A percentile compares a stretch with the other conserved stretches of the same genome.
phyloP scores from a whole-genome alignment of 1,284 basidiomycete genomes.

The Garcileccinum viscosum region DNA sequence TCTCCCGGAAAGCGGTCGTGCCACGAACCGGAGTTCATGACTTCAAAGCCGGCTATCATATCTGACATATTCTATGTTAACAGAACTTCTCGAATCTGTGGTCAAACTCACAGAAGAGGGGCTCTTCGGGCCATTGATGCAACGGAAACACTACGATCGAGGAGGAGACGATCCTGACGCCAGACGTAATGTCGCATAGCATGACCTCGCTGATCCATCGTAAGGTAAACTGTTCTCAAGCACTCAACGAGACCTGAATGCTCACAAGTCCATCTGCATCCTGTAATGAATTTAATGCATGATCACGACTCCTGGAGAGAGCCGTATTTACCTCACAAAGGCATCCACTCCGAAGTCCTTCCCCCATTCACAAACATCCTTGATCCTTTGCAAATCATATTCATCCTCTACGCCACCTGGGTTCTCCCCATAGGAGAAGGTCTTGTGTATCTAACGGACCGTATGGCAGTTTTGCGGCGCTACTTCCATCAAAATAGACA shows the following conservation, averaged over 20 bases:
- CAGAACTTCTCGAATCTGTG: background rate
- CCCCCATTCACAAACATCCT: constrained; percentile 45
- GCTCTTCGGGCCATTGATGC: background rate
- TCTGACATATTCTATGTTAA: background rate
- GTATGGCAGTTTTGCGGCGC: constrained; percentile 41
- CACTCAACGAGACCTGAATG: background rate
- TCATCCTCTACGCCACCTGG: constrained; percentile 25
- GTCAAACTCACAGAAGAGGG: constrained; percentile 10
- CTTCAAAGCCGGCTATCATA: constrained; percentile 13
- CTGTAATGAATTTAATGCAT: constrained; percentile 23
- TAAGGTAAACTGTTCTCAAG: background rate
- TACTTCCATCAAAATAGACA: constrained; percentile 51
- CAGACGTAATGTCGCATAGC: constrained; percentile 52
- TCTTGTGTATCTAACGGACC: constrained; percentile 50
- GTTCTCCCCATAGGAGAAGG: constrained; percentile 44
- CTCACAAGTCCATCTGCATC: constrained; percentile 57
- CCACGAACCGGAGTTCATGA: constrained; percentile 37
- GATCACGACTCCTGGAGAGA: background rate
- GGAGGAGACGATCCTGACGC: constrained; percentile 45
- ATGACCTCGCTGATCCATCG: constrained; percentile 50
- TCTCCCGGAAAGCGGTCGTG: constrained; percentile 42
- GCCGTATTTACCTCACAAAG: constrained; percentile 39
- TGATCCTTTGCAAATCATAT: constrained; percentile 38
- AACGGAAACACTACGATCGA: constrained; percentile 24
- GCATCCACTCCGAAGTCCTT: constrained; percentile 41